Evolutionary conservation across 768 basidiomycete genomes (phyloP).

Genomic region (Pleurotus djamor): DNA sequence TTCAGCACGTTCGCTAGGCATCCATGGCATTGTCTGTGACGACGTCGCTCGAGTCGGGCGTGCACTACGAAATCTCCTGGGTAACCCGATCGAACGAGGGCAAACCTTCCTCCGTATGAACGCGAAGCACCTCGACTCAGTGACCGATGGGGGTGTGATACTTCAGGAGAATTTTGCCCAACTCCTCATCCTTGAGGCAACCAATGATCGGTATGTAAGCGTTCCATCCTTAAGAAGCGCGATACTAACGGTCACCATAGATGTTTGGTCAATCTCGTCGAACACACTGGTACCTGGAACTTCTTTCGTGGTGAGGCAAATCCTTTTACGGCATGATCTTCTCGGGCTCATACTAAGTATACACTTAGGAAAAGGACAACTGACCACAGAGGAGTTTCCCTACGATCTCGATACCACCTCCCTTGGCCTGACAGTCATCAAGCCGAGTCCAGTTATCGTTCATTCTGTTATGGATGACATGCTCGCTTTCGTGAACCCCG

Average conservation of each 20-base stretch:
- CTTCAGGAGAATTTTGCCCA: constrained; percentile 58
- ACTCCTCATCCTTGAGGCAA: constrained; percentile 54
- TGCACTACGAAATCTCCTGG: constrained; percentile 42
- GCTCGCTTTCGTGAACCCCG: constrained; percentile 43
- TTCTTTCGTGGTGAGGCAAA: constrained; percentile 44
- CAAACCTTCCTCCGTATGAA: constrained; percentile 35
- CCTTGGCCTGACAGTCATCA: constrained; percentile 42
- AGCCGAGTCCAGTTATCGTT: constrained; percentile 26
- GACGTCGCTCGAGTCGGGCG: constrained; percentile 36
- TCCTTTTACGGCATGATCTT: neutral
- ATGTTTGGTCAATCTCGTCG: constrained; percentile 38
- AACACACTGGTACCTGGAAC: constrained; percentile 46
- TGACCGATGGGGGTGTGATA: constrained; percentile 36
- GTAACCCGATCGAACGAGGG: constrained; percentile 44
- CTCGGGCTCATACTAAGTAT: neutral
- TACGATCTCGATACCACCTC: constrained; percentile 61
- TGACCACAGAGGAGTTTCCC: constrained; percentile 49
- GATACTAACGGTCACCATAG: constrained; percentile 19
- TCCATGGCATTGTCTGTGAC: constrained; percentile 54
- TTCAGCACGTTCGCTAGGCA: constrained; percentile 53
- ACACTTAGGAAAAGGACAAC: constrained; percentile 28
- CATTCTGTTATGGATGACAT: constrained; percentile 55
- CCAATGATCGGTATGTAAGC: constrained; percentile 34
- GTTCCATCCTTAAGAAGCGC: neutral
- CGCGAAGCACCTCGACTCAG: constrained; percentile 38